Conservation (phyloP, 2,329 filamentous ascomycete species). For the Fusarium foetens region DNA sequence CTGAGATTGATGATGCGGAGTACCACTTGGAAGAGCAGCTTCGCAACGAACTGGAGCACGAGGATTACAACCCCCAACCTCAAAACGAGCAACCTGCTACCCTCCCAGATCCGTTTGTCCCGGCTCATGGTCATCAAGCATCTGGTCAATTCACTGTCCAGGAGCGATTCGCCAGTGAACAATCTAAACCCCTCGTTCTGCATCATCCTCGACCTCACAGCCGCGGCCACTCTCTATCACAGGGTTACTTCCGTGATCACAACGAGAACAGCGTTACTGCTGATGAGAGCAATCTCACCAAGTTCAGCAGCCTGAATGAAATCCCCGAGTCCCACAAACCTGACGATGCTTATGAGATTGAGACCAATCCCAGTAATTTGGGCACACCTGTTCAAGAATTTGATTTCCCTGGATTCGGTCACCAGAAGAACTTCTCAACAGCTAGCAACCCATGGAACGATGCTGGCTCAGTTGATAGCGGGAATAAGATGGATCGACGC, state of each 20-base stretch:
- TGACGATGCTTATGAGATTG: constrained; percentile 71
- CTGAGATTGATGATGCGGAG: constrained; percentile 85
- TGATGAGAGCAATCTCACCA: constrained; percentile 33
- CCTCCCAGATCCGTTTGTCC: constrained; percentile 40
- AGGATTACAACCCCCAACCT: constrained; percentile 76
- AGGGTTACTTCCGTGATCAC: constrained; percentile 70
- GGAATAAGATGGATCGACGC: constrained; percentile 51
- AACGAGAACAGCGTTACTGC: constrained; percentile 52
- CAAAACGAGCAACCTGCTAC: constrained; percentile 44
- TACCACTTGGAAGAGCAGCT: constrained; percentile 86
- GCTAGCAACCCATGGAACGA: constrained; percentile 73
- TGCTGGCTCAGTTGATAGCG: constrained; percentile 51
- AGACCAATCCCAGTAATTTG: constrained; percentile 78
- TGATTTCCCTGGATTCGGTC: constrained; percentile 59
- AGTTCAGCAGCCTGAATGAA: constrained; percentile 54
- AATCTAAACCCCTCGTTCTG: constrained; percentile 65
- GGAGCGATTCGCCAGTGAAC: constrained; percentile 64
- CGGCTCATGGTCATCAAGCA: constrained; percentile 54
- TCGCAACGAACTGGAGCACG: constrained; percentile 80
- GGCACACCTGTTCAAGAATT: constrained; percentile 69
- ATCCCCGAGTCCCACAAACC: constrained; percentile 54
- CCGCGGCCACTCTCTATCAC: constrained; percentile 75
- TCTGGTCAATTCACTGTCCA: constrained; percentile 61
- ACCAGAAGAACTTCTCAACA: constrained; percentile 66
- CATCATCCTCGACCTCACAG: constrained; percentile 81